phyloP scores from a whole-genome alignment of 768 basidiomycete species.

The Daedalea quercina region DNA sequence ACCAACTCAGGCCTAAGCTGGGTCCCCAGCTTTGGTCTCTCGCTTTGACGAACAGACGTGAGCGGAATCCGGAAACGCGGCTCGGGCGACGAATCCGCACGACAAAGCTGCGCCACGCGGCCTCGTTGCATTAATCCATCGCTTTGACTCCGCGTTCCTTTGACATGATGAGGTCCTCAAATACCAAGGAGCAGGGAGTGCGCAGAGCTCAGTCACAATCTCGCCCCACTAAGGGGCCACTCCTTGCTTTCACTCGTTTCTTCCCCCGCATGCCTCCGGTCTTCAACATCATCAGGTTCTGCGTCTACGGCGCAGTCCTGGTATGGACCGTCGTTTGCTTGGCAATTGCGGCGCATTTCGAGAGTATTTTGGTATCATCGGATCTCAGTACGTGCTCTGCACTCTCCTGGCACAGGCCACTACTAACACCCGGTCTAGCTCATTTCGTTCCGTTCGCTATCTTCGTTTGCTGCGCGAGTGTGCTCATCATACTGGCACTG shows the following conservation, averaged over 20 bases:
- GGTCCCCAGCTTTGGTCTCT: slow-evolving; percentile 1
- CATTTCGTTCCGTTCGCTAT: slow-evolving; percentile 84
- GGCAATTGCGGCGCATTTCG: slow-evolving; percentile 75
- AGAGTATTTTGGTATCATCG: slow-evolving; percentile 60
- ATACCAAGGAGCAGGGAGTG: slow-evolving; percentile 16
- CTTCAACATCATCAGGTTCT: slow-evolving; percentile 63
- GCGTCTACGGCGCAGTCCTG: slow-evolving; percentile 61
- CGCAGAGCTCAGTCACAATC: slow-evolving; percentile 16
- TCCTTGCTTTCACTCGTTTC: slow-evolving; percentile 13
- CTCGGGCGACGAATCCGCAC: slow-evolving; percentile 1
- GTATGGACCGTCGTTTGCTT: slow-evolving; percentile 75
- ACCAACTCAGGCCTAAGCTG: slow-evolving; percentile 2
- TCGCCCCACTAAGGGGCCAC: slow-evolving; percentile 22
- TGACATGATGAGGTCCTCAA: slow-evolving; percentile 15
- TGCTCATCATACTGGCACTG: slow-evolving; percentile 65
- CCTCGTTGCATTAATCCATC: slow-evolving; percentile 5
- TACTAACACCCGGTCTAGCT: slow-evolving; percentile 39
- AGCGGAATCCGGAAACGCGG: slow-evolving; percentile 1
- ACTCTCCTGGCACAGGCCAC: background rate
- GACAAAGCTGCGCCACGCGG: slow-evolving; percentile 3
- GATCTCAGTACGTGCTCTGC: slow-evolving; percentile 61
- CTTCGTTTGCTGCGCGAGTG: slow-evolving; percentile 67
- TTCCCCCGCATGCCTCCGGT: slow-evolving; percentile 53
- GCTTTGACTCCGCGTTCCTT: slow-evolving; percentile 6
- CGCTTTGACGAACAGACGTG: background rate